Base-by-base conservation (phyloP, 192 early-diverging fungal species). In the Coemansia umbellata region DNA sequence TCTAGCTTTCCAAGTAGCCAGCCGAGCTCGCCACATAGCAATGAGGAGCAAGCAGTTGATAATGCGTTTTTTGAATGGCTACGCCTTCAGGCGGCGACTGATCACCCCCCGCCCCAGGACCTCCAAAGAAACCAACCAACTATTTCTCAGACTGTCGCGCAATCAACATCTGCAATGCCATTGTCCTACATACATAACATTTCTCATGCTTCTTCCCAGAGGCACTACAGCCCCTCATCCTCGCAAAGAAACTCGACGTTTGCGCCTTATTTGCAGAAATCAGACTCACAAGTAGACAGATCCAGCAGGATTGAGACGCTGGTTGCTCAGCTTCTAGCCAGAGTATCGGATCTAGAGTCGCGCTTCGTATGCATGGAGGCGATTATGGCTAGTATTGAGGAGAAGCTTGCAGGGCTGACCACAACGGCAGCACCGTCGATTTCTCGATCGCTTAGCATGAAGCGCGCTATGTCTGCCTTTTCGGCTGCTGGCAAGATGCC, bases 331-430 rank as follows among this genome's bases (percentile, higher is more conserved):
- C 31, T 74, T 24, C 18, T 63, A 8, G 43, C 56, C 2, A 37
- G 71, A 7, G 60, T 74, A 4, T 50, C 60, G 3, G 65, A 63
- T 14, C 65, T 74, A 0, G 71, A 74, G 44, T 44, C 64, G 2
- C 64, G 56, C 28, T 67, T 74, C 22, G 60, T 53, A 4, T 67
- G 64, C 17, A 53, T 67, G 55, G 64, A 74, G 49, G 64, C 64
- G 4, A 24, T 74, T 11, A 50, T 74, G 53, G 49, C 35, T 18
- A 55, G 53, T 48, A 45, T 74, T n/a, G 53, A 63, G 18, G 60
- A 67, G 22, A 53, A 60, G 47, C 54, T 74, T 31, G 48, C 57
- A 4, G 57, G 58, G 13, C 22, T 54, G 40, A 43, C 50, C 5
- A 36, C 31, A 14, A 43, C 31, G 17, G 43, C 43, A 45, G 43